Evolutionary conservation across 305 asterid species (phyloP).

Genomic region (Striga hermonthica): DNA sequence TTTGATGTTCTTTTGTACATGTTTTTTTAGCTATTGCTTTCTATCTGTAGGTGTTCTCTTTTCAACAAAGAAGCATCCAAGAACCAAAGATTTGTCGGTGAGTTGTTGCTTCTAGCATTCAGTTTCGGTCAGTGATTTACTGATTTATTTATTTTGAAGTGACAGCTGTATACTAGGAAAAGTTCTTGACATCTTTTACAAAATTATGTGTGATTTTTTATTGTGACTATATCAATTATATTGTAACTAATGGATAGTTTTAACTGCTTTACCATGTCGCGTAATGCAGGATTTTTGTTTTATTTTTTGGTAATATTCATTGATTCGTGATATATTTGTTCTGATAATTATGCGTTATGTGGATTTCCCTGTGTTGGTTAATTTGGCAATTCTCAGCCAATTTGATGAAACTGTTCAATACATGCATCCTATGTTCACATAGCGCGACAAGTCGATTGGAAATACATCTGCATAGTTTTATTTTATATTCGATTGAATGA

Average conservation of each 20-base stretch:
- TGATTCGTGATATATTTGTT: conserved; percentile 6
- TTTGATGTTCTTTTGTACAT: conserved; percentile 1
- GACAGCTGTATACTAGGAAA: conserved; percentile 10
- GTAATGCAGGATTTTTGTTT: not conserved
- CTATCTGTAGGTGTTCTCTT: conserved; percentile 73
- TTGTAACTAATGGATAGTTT: not conserved
- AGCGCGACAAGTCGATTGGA: conserved; percentile 8
- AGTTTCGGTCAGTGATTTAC: not conserved
- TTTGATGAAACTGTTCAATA: not conserved
- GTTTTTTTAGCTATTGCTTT: conserved; percentile 15
- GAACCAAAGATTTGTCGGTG: conserved; percentile 94
- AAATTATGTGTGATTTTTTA: not conserved
- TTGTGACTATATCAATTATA: not conserved
- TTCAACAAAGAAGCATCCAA: conserved; percentile 89
- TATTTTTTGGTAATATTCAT: not conserved
- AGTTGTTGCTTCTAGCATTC: conserved; percentile 34
- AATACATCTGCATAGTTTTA: conserved; percentile 1
- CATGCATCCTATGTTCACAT: conserved; percentile 5
- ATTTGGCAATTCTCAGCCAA: not conserved
- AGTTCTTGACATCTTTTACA: conserved; percentile 17
- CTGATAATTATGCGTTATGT: not conserved
- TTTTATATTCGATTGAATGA: conserved; percentile 7
- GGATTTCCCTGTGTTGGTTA: not conserved
- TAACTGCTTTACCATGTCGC: conserved; percentile 1
- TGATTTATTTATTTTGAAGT: conserved; percentile 18